Evolutionary conservation across 352 stramenopile species (phyloP).

Genomic region (Stephanocyclus meneghinianus): DNA sequence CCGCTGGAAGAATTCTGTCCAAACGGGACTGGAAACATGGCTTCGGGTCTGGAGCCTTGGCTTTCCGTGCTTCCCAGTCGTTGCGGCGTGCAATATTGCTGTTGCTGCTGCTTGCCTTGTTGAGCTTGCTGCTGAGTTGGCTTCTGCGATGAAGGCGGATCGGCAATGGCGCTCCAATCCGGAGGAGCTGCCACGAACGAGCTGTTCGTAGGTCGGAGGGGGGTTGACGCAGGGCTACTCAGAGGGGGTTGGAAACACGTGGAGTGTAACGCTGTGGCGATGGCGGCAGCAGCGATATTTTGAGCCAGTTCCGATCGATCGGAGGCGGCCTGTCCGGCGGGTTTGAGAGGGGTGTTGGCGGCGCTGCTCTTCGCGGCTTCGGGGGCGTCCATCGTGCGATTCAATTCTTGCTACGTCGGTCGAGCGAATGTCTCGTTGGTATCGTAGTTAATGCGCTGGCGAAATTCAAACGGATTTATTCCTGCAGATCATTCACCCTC

Average conservation of each 20-base stretch:
- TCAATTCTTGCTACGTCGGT: neutral
- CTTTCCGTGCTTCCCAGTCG: neutral
- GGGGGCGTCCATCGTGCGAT: neutral
- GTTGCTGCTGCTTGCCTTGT: neutral
- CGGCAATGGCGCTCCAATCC: neutral
- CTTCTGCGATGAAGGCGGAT: neutral
- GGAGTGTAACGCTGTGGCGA: neutral
- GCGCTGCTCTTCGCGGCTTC: neutral
- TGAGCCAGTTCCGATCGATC: neutral
- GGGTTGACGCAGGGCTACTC: neutral
- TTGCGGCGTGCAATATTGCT: neutral
- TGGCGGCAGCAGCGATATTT: neutral
- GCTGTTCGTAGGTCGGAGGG: neutral
- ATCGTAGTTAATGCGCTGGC: too few species aligned
- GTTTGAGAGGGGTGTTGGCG: neutral
- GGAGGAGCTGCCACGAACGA: slow-evolving; percentile 2
- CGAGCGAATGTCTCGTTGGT: too few species aligned
- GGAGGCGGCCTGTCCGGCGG: neutral
- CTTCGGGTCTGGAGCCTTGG: neutral
- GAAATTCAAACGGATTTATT: too few species aligned
- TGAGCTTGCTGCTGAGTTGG: neutral
- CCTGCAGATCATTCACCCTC: too few species aligned
- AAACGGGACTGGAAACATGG: neutral
- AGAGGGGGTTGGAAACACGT: neutral
- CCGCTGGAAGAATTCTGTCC: neutral